phyloP scores from a whole-genome alignment of 176 grass and related monocot genomes.

The Juncus inflexus region DNA sequence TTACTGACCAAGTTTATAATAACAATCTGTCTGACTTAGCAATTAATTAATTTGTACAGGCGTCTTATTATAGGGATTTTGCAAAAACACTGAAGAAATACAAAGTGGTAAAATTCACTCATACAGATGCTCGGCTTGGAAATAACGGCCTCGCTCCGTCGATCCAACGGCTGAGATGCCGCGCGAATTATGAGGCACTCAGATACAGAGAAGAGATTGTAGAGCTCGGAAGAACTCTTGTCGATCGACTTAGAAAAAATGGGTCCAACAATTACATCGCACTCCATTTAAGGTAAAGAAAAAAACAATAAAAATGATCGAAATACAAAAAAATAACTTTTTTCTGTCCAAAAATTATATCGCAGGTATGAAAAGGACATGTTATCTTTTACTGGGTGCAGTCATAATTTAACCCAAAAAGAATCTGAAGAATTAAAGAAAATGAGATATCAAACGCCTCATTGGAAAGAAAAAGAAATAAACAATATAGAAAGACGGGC shows the following conservation, averaged over 20 bases:
- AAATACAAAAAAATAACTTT: not conserved
- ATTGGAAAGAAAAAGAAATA: conserved; percentile 81
- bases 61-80: conserved; percentile 69
- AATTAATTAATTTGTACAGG: conserved; percentile 42
- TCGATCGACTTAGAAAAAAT: conserved; percentile 64
- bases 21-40: not conserved
- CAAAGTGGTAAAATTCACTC: conserved; percentile 64
- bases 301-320: no score
- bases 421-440: conserved; percentile 48
- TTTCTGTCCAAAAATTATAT: not conserved
- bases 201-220: conserved; percentile 51
- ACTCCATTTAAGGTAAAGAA: conserved; percentile 77
- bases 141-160: conserved; percentile 74
- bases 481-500: conserved; percentile 50
- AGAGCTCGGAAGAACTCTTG: conserved; percentile 54
- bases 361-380: conserved; percentile 83
- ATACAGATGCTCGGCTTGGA: conserved; percentile 62
- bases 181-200: conserved; percentile 68
- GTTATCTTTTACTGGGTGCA: conserved; percentile 68
- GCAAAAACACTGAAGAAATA: conserved; percentile 47
- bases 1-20: no score
- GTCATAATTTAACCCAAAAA: conserved; percentile 42
- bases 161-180: conserved; percentile 62
- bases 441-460: conserved; percentile 48
- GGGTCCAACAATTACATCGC: conserved; percentile 63